Evolutionary conservation across 345 rosid genomes (phyloP).

Genomic region (Salix arbutifolia): DNA sequence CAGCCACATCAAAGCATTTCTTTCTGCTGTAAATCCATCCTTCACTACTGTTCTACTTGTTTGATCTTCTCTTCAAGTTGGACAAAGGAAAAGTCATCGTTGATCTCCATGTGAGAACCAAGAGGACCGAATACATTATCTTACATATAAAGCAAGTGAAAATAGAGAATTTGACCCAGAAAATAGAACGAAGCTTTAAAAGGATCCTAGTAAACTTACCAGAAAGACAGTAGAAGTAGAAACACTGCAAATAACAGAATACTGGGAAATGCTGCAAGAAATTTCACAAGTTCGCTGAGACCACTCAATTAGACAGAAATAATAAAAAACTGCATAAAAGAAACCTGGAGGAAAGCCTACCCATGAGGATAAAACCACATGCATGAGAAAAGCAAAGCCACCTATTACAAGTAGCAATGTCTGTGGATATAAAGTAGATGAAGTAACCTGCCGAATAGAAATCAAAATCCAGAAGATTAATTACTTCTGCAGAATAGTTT

Average conservation of each 20-base stretch:
- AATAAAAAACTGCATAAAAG: background rate
- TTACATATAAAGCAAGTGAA: background rate
- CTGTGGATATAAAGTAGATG: slow-evolving; percentile 41
- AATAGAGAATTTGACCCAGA: background rate
- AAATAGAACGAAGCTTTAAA: background rate
- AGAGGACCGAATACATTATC: background rate
- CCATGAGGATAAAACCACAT: slow-evolving; percentile 62
- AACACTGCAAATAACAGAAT: slow-evolving; percentile 52
- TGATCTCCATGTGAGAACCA: background rate
- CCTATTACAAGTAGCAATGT: slow-evolving; percentile 44
- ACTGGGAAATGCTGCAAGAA: slow-evolving; percentile 53
- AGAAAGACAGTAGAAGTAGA: slow-evolving; percentile 67
- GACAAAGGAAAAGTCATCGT: background rate
- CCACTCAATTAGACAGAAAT: slow-evolving; percentile 11
- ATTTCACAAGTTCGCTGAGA: slow-evolving; percentile 1
- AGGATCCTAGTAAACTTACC: slow-evolving; percentile 35
- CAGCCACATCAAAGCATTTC: background rate
- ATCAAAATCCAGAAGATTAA: background rate
- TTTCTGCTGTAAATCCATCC: background rate
- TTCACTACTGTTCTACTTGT: background rate
- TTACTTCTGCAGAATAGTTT: background rate
- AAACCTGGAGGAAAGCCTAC: slow-evolving; percentile 29
- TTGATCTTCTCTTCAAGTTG: background rate
- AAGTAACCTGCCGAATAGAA: slow-evolving; percentile 44
- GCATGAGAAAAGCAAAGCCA: slow-evolving; percentile 60